Base-by-base conservation (phyloP, 1,139 yeast genomes). In the Nematodospora anomalae region DNA sequence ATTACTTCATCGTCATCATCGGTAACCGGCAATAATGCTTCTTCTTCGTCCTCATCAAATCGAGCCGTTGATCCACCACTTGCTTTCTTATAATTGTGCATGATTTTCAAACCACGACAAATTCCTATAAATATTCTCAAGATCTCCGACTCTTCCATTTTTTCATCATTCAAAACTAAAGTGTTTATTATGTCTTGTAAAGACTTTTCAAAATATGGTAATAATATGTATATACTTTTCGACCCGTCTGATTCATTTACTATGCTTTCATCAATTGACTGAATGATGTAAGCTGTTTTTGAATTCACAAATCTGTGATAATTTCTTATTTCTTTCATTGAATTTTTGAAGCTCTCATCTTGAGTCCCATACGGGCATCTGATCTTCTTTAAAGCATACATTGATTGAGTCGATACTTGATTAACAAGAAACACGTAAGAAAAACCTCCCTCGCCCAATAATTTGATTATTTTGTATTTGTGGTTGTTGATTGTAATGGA, bases 371-470 rank as follows among this genome's bases (percentile, higher is more conserved):
- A 87, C 2, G 95, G 90, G 57, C 97, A 89, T 43, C 90, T 68
- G 37, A 88, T 86, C 64, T 86, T 84, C 63, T 90, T 89, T 51
- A 90, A 62, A 2, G 96, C 96, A 52, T 77, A 85, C 16, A 64
- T 55, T 20, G 79, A 70, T 35, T 74, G 72, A 32, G 44, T 28
- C 67, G 65, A 40, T 58, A 15, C 25, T 36, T 23, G 79, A 71
- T 47, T 74, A 71, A 42, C 96, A 25, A 88, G 66, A 53, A 90
- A 90, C n/a, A 88, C 95, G 51, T 84, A 88, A 1, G 95, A 82
- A 53, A 85, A 85, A 5, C 95, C 95, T 1, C 96, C 95, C 62
- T 89, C 97, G 7, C 96, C 96, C 5, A 90, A 63, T 15, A 90
- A 70, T 43, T 79, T 74, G 34, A 79, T 62, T n/a, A 90, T 83